These are phyloP conservation scores for Millerozyma miso DNA, from an alignment of 805 yeast genomes.

Conservation along the genomic window DNA sequence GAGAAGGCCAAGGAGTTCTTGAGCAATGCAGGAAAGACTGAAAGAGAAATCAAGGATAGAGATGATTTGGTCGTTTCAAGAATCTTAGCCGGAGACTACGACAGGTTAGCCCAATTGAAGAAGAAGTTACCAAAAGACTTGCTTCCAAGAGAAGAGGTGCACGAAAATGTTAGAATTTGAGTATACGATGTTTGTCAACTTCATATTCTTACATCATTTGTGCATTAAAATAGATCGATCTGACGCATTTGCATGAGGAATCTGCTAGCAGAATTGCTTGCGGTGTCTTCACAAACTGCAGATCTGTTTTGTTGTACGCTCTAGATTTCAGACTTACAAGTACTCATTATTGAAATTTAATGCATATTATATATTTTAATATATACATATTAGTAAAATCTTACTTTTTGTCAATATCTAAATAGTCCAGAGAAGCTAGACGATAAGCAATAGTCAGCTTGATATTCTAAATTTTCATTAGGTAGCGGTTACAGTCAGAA, in stretches of 20 bases:
- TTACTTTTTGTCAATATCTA: neutral
- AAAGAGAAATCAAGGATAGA: conserved; percentile 57
- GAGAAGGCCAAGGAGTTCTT: conserved; percentile 51
- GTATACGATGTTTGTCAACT: neutral
- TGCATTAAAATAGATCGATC: neutral
- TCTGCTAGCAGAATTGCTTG: too few relatives aligned
- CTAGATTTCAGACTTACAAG: neutral
- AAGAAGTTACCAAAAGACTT: conserved; percentile 41
- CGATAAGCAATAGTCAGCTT: too few relatives aligned
- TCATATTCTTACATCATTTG: neutral
- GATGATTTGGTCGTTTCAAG: conserved; percentile 79
- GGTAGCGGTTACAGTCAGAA: too few relatives aligned
- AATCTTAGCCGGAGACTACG: conserved; percentile 81
- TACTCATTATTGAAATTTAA: neutral
- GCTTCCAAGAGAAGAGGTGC: conserved; percentile 30
- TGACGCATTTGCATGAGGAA: neutral
- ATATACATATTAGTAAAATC: neutral
- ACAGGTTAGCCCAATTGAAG: conserved; percentile 58
- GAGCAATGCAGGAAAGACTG: conserved; percentile 48
- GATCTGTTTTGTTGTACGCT: too few relatives aligned
- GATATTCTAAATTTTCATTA: too few relatives aligned
- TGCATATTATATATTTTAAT: neutral
- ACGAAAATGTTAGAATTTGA: conserved; percentile 33
- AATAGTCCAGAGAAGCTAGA: too few relatives aligned
- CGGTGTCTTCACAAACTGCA: too few relatives aligned